Percentiles rank a stretch among this genome's conserved stretches.
Evolutionary conservation across 1,139 yeast genomes (phyloP).

Genomic region (Spathaspora sp.): DNA sequence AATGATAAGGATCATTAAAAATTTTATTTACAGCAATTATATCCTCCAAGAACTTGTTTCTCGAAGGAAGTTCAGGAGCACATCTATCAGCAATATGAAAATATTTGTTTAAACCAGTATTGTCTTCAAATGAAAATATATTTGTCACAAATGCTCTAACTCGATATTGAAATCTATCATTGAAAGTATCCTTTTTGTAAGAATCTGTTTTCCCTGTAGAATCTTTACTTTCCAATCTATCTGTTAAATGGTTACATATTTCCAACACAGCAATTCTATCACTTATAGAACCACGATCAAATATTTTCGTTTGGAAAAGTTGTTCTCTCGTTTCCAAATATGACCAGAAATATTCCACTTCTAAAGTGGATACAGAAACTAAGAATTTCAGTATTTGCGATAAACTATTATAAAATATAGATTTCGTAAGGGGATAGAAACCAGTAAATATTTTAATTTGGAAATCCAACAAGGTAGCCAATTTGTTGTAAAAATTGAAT

Average conservation of each 20-base stretch:
- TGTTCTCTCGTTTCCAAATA: slow-evolving; percentile 35
- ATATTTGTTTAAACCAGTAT: slow-evolving; percentile 47
- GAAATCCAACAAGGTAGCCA: slow-evolving; percentile 25
- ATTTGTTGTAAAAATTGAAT: slow-evolving; percentile 15
- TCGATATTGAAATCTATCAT: slow-evolving; percentile 37
- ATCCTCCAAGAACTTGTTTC: slow-evolving; percentile 29
- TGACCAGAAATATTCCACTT: slow-evolving; percentile 33
- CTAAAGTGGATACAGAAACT: slow-evolving; percentile 20
- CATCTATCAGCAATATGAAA: slow-evolving; percentile 31
- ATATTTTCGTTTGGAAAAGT: slow-evolving; percentile 22
- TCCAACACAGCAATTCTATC: slow-evolving; percentile 43
- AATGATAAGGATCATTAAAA: slow-evolving; percentile 38
- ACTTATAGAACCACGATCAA: slow-evolving; percentile 26
- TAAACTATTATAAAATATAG: slow-evolving; percentile 23
- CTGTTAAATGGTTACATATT: slow-evolving; percentile 40
- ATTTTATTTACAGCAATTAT: slow-evolving; percentile 30
- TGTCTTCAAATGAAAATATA: slow-evolving; percentile 41
- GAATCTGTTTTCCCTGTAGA: slow-evolving; percentile 25
- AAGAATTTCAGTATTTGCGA: slow-evolving; percentile 22
- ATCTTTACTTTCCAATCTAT: slow-evolving; percentile 22
- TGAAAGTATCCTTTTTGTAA: slow-evolving; percentile 38
- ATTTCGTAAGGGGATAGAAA: slow-evolving; percentile 18
- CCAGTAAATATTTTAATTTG: slow-evolving; percentile 18
- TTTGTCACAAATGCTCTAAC: slow-evolving; percentile 36
- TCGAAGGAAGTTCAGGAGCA: slow-evolving; percentile 12